Conservation (phyloP, 352 stramenopile genomes). For the Blastocystis sp. region DNA sequence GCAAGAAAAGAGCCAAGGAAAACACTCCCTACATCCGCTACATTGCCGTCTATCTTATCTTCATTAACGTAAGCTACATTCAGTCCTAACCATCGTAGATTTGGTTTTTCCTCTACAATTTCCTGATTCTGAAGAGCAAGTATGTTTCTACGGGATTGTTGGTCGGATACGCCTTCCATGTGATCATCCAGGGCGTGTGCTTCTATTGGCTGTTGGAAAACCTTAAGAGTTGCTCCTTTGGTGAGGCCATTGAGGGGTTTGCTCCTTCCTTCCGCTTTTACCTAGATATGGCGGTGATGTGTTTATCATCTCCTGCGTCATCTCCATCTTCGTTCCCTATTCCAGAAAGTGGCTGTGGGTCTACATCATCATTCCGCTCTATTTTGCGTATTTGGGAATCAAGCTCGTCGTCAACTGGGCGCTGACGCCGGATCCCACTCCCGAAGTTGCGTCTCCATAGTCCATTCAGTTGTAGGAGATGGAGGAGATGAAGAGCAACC, state of each 20-base stretch:
- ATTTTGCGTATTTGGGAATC: slow-evolving; percentile 47
- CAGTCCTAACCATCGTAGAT: not conserved
- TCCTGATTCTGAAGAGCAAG: slow-evolving; percentile 40
- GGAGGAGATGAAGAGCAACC: slow-evolving; percentile 62
- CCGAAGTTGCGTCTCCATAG: not conserved
- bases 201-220: slow-evolving; percentile 60
- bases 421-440: slow-evolving; percentile 50
- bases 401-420: slow-evolving; percentile 40
- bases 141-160: slow-evolving; percentile 24
- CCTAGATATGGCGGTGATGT: slow-evolving; percentile 24
- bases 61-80: slow-evolving; percentile 26
- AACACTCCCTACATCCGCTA: slow-evolving; percentile 24
- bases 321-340: slow-evolving; percentile 51
- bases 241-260: slow-evolving; percentile 47
- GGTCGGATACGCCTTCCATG: slow-evolving; percentile 35
- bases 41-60: slow-evolving; percentile 21
- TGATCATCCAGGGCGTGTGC: slow-evolving; percentile 21
- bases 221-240: slow-evolving; percentile 16
- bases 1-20: slow-evolving; percentile 52
- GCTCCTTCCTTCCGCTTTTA: not conserved
- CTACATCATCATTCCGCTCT: slow-evolving; percentile 62
- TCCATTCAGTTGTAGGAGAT: slow-evolving; percentile 6
- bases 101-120: slow-evolving; percentile 64
- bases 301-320: slow-evolving; percentile 50
- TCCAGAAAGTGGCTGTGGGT: slow-evolving; percentile 65